phyloP scores from a whole-genome alignment of 106 monocot species.

The Cymbidium sinense region DNA sequence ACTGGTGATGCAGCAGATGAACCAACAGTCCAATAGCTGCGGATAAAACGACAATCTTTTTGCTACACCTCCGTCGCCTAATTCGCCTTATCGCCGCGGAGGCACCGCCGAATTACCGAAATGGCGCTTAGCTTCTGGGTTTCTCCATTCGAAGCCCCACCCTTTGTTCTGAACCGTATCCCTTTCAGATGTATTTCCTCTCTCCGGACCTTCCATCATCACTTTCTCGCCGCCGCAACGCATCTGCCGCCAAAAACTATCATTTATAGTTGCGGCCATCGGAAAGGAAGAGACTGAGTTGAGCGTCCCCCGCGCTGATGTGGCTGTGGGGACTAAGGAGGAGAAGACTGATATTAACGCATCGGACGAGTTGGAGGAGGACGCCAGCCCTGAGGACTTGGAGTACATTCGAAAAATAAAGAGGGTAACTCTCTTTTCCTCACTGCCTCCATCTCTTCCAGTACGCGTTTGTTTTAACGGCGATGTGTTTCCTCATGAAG shows the following conservation, averaged over 20 bases:
- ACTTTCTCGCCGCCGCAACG: background rate
- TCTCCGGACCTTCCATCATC: background rate
- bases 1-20: too few relatives aligned
- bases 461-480: background rate
- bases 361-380: slow-evolving; percentile 11
- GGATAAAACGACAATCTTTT: background rate
- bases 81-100: background rate
- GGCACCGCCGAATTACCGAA: background rate
- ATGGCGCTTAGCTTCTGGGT: background rate
- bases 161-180: background rate
- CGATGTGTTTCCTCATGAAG: slow-evolving; percentile 17
- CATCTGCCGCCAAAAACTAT: background rate
- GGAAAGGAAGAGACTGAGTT: slow-evolving; percentile 21
- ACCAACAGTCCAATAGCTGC: background rate
- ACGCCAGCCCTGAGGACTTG: slow-evolving; percentile 56
- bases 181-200: background rate
- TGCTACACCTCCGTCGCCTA: background rate
- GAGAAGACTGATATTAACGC: slow-evolving; percentile 6
- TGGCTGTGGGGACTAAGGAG: slow-evolving; percentile 4
- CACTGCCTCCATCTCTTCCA: background rate
- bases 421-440: slow-evolving; percentile 18
- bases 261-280: background rate
- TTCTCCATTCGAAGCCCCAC: slow-evolving; percentile 1
- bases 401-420: slow-evolving; percentile 55
- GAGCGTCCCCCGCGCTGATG: slow-evolving; percentile 13